Base-by-base conservation (phyloP, 1,284 basidiomycete genomes). In the Mycena citricolor region DNA sequence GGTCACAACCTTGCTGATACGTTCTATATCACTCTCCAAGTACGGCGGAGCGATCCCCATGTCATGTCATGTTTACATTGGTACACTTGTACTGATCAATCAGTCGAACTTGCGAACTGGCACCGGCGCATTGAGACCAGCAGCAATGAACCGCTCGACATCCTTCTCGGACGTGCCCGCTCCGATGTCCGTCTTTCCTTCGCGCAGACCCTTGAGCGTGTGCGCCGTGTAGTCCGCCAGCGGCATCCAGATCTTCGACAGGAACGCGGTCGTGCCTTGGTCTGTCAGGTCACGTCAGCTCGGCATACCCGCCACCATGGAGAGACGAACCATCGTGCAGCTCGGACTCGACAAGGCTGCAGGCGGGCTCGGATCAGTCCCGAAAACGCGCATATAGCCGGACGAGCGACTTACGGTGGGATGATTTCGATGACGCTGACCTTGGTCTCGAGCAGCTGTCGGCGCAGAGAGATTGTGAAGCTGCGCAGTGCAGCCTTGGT, bases 401-500 rank as follows among this genome's bases (percentile, higher is more conserved):
- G 30, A 4, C n/a, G 33, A n/a, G 7, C n/a, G 7, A 68, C 78
- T 58, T 52, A 81, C 73, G 81, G 81, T 16, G 81, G 81, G 6
- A 80, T 61, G 16, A 83, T 72, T 56, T 84, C 82, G 31, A 79
- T 63, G 4, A 84, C 71, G 42, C 74, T 65, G 17, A 84, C 66
- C 20, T 76, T 74, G 7, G 74, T 78, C 12, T 66, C 67, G 36
- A 66, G 56, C 11, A 83, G 63, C 53, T 79, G 75, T 2, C 59
- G 57, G 38, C 73, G 65, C 19, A 84, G 64, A 2, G 76, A 73
- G 19, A 74, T 61, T 13, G 67, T 66, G 44, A 81, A 69, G 44
- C 73, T 78, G 53, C 77, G 79, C n/a, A 84, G 53, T 2, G 81
- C 81, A 5, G 80, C 79, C 59, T 84, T 83, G 2, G 74, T 73